Evolutionary conservation across 1,284 basidiomycete species (phyloP), one percentile per base, ranked within the genome.

Genomic region (Kwoniella shivajii): DNA sequence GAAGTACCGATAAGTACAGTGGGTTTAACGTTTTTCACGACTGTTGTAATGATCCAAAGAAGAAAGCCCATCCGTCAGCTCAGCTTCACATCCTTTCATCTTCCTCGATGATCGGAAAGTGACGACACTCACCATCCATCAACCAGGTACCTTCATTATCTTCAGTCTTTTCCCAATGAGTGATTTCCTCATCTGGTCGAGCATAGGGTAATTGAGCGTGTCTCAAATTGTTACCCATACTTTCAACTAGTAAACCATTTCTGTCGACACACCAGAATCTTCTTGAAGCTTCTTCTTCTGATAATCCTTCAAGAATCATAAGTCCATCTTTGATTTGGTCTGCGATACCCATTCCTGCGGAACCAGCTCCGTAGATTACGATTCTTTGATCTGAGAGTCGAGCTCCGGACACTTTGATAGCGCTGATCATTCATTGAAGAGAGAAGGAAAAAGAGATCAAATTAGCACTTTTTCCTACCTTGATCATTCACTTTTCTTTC

Each of bases 1-100:
- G 88, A 92, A 59, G 88, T 89, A 50, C 92, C 92, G 65, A 93
- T 90, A 29, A 92, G 75, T 18, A 92, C 84, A 0, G 90, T 92
- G 37, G 86, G 86, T 68, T 83, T 83, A 50, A 89, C 84, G 55
- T 82, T 80, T 75, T 83, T 82, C 61, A 92, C 83, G 10, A 88
- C 86, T 60, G 87, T 9, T 27, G 54, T n/a, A n/a, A n/a, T n/a
- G n/a, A n/a, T n/a, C n/a, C n/a, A n/a, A n/a, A n/a, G n/a, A n/a
- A n/a, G n/a, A n/a, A n/a, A 38, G 47, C 33, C 10, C 27, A 27
- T 7, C 3, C 5, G 29, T 45, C 43, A 30, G 43, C 39, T 42
- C 2, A 2, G 11, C n/a, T 16, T 46, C 9, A 33, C 24, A 13
- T 26, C 34, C 14, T 27, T 36, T 26, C 31, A 9, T 20, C 13